Evolutionary conservation across 495 filamentous ascomycete species (phyloP).

Genomic region (Hypomontagnella submonticulosa): DNA sequence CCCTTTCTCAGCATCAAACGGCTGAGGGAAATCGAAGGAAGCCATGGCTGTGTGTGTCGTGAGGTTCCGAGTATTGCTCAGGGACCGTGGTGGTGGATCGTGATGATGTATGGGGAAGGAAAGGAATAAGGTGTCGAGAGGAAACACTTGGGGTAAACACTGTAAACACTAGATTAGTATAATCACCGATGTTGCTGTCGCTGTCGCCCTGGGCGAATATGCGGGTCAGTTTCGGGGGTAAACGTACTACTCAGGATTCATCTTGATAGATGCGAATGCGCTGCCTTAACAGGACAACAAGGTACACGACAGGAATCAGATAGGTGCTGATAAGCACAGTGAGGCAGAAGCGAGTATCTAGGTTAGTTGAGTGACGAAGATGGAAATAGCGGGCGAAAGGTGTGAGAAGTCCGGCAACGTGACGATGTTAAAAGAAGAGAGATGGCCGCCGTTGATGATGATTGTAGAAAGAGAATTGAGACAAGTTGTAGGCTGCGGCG

Average conservation of each 20-base stretch:
- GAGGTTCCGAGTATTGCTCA: slow-evolving; percentile 8
- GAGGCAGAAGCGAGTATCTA: slow-evolving; percentile 9
- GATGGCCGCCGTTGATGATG: slow-evolving; percentile 27
- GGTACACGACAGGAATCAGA: slow-evolving; percentile 22
- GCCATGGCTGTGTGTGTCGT: slow-evolving; percentile 38
- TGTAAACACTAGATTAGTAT: slow-evolving; percentile 35
- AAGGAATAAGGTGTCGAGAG: slow-evolving; percentile 2
- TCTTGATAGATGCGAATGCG: slow-evolving; percentile 61
- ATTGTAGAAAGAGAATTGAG: slow-evolving; percentile 52
- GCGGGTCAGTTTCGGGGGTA: slow-evolving; percentile 29
- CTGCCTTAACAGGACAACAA: slow-evolving; percentile 35
- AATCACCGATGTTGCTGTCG: slow-evolving; percentile 34
- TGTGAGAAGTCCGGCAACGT: neutral
- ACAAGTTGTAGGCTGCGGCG: slow-evolving; percentile 47
- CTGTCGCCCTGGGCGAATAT: slow-evolving; percentile 29
- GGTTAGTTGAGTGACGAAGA: slow-evolving; percentile 27
- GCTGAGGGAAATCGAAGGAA: neutral
- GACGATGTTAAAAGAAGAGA: slow-evolving; percentile 33
- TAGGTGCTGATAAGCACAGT: slow-evolving; percentile 24
- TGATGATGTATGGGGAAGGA: slow-evolving; percentile 16
- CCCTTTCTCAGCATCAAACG: slow-evolving; percentile 28
- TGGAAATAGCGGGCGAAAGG: slow-evolving; percentile 18
- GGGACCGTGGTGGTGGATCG: slow-evolving; percentile 5
- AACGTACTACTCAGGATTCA: slow-evolving; percentile 96
- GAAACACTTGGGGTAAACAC: slow-evolving; percentile 42